Evolutionary conservation across 257 asterid genomes (phyloP), one percentile per base, ranked within the genome.

Genomic region (Buddleja alternifolia): DNA sequence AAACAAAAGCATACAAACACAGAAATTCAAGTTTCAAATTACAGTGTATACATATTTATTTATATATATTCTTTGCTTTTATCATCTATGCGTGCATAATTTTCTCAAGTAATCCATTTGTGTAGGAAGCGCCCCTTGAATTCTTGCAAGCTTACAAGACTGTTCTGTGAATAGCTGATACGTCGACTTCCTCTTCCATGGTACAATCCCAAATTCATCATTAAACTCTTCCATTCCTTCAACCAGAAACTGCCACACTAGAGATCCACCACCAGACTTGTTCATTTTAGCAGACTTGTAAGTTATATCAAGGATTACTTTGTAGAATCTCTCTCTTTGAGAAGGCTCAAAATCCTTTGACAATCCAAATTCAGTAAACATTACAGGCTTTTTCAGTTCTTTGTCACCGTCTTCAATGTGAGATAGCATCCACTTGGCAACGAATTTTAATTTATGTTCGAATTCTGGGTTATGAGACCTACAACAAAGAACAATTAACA

Each of bases 401-500:
- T 77, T 86, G 75, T 94, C 98, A 3, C 99, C 97, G 44, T 94
- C 99, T 77, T 94, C 99, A n/a, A 94, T 87, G 90, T 94, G 99
- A 10, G 99, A 94, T 7, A 86, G 65, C 92, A 89, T 85, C 99
- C 99, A 94, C 75, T 83, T 94, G 44, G 86, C 47, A 4, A 79
- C 94, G 63, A 80, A 94, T 59, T 87, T 88, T 36, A 94, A 74
- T 72, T 87, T 88, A 25, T 86, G 83, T 60, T 88, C 96, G 10
- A 89, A 92, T 9, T 79, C 83, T 15, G 84, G 94, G 46, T 89
- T 82, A 36, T 88, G 94, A 36, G 93, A 82, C 99, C 99, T 94
- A 77, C 63, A 50, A 75, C 73, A 44, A 72, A 50, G 32, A 69
- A 40, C 25, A 6, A 72, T 19, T 16, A 40, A n/a, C 16, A 48